A percentile compares a stretch with the other conserved stretches of the same genome.
Conservation (phyloP, 2,329 filamentous ascomycete genomes). For the Pestalotiopsis sp. region DNA sequence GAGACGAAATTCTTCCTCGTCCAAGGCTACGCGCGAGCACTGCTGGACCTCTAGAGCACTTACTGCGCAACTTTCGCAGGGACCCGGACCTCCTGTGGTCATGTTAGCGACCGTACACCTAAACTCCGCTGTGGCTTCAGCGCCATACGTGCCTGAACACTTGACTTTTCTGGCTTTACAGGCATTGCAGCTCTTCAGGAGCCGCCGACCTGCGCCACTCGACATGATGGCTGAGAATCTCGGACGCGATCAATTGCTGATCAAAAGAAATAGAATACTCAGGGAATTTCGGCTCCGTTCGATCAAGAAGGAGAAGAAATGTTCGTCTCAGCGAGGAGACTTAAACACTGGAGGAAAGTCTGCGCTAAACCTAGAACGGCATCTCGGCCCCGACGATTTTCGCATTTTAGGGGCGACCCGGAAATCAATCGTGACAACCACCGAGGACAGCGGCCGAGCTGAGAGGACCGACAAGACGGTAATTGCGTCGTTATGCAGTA, state of each 20-base stretch:
- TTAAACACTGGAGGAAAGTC: not conserved
- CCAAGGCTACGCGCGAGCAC: not conserved
- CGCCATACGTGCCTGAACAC: constrained; percentile 34
- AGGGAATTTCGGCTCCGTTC: not conserved
- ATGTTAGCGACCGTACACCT: not conserved
- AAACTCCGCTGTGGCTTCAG: not conserved
- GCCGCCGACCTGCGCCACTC: constrained; percentile 8
- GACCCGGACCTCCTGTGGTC: not conserved
- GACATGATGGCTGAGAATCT: not conserved
- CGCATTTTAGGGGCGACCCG: not conserved
- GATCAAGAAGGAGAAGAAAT: not conserved
- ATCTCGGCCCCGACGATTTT: not conserved
- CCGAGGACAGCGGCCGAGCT: no score
- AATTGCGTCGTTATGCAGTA: no score
- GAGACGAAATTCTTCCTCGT: no score
- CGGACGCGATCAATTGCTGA: not conserved
- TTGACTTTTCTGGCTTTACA: constrained; percentile 44
- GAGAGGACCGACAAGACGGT: no score
- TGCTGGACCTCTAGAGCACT: not conserved
- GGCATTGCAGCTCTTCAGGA: constrained; percentile 38
- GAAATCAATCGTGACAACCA: not conserved
- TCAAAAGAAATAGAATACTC: not conserved
- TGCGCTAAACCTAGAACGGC: not conserved
- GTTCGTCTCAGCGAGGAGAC: not conserved
- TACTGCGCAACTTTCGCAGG: constrained; percentile 1